phyloP scores from a whole-genome alignment of 306 rosid species.

The Astragalus membranaceus region DNA sequence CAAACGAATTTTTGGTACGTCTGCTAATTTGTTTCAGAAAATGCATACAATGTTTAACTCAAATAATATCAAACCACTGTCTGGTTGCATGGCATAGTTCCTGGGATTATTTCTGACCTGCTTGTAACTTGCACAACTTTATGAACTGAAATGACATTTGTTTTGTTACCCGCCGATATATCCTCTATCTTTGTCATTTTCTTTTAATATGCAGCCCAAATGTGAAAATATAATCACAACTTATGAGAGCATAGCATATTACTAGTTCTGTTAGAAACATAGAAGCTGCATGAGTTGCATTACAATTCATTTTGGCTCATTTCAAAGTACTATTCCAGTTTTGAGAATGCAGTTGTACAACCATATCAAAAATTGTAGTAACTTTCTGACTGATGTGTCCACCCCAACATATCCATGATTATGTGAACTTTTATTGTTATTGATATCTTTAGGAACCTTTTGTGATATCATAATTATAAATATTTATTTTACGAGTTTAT shows the following conservation, averaged over 20 bases:
- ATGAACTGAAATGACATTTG: neutral
- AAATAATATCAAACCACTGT: neutral
- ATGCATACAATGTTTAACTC: neutral
- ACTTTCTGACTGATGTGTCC: neutral
- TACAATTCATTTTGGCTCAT: conserved; percentile 5
- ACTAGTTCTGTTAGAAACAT: neutral
- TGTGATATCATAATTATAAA: too few relatives aligned
- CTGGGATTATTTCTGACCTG: neutral
- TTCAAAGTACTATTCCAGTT: neutral
- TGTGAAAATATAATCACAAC: conserved; percentile 4
- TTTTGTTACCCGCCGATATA: neutral
- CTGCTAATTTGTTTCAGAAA: conserved; percentile 16
- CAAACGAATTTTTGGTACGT: neutral
- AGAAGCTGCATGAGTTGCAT: neutral
- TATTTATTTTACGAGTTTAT: neutral
- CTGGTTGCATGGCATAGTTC: neutral
- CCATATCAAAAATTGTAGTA: too few relatives aligned
- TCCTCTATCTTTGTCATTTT: neutral
- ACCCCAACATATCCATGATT: neutral
- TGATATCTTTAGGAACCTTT: too few relatives aligned
- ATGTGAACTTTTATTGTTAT: neutral
- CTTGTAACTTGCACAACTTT: neutral
- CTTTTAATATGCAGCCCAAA: neutral
- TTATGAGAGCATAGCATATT: neutral
- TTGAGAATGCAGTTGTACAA: neutral